Evolutionary conservation across 1,284 basidiomycete species (phyloP), one percentile per base, ranked within the genome.

Genomic region (Phylloporus gajari): DNA sequence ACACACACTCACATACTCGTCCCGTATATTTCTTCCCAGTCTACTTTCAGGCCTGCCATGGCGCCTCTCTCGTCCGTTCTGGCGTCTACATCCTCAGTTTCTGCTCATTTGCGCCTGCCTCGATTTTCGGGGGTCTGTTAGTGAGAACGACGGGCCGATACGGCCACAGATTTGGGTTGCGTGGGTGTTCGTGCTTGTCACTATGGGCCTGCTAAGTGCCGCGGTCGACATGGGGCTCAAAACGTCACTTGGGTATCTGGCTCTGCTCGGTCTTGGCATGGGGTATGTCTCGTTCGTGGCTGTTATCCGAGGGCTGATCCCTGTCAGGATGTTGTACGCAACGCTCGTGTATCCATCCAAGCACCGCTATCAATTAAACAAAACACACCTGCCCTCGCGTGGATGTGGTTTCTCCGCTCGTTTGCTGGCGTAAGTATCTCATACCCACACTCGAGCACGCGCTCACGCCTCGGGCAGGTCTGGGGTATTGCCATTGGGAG

Each of bases 301-400:
- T 21, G 19, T 5, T 21, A 46, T 12, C 46, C 13, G 46, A 46
- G 46, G 2, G 46, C 46, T 46, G 21, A 46, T 23, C 46, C 15
- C 8, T n/a, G 0, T n/a, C 40, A 75, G 75, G 38, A 15, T 13
- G 6, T 30, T 79, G 61, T 65, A 64, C 11, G 69, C 74, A 12
- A 73, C 72, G 51, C 48, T 75, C 17, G 73, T 78, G 40, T 85
- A 83, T 63, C 78, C 82, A 79, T 84, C 17, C 78, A 83, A 48
- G 82, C 83, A 5, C 82, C 82, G 0, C 61, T 83, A 19, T 73
- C 76, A 1, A 74, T 78, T 30, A 70, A 72, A 1, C 70, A 75
- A 30, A 80, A 79, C 38, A 79, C 80, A 13, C 68, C 72, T 7
- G 79, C 82, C 3, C 70, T 83, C 5, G 74, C 76, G 5, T 77